phyloP scores from a whole-genome alignment of 164 flowering plant genomes.

The Paratinospora sagittata region DNA sequence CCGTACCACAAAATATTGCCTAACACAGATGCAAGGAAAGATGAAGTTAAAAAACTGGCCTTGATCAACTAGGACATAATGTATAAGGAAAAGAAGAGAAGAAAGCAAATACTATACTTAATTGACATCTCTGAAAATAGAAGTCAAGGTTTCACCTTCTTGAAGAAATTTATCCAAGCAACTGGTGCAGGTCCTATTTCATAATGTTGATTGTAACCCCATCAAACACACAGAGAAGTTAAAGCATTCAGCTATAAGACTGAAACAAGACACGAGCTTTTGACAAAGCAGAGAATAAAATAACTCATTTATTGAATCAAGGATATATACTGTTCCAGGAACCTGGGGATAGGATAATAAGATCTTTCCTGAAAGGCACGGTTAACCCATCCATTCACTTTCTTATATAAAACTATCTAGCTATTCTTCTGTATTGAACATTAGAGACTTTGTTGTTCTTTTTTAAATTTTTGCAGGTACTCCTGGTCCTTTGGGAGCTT shows the following conservation, averaged over 20 bases:
- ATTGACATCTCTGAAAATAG: neutral
- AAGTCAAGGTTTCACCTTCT: constrained; percentile 39
- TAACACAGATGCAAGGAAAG: constrained; percentile 15
- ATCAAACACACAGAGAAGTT: neutral
- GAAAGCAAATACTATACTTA: neutral
- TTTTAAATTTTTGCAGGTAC: too few relatives aligned
- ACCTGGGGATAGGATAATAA: neutral
- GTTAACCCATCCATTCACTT: too few relatives aligned
- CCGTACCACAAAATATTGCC: constrained; percentile 51
- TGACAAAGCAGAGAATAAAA: neutral
- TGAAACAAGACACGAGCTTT: neutral
- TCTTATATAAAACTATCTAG: too few relatives aligned
- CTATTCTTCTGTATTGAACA: too few relatives aligned
- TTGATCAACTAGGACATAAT: neutral
- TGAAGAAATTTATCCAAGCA: constrained; percentile 48
- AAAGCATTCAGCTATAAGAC: neutral
- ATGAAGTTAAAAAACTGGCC: constrained; percentile 4
- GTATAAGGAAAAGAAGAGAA: neutral
- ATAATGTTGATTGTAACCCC: constrained; percentile 12
- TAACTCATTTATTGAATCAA: neutral
- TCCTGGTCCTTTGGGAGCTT: too few relatives aligned
- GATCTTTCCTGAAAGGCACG: too few relatives aligned
- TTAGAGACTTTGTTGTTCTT: too few relatives aligned
- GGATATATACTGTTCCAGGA: neutral
- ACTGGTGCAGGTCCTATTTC: constrained; percentile 40